A percentile compares a stretch with the other conserved stretches of the same genome.
phyloP scores from a whole-genome alignment of 2,329 filamentous ascomycete genomes.

The Diplodia intermedia region DNA sequence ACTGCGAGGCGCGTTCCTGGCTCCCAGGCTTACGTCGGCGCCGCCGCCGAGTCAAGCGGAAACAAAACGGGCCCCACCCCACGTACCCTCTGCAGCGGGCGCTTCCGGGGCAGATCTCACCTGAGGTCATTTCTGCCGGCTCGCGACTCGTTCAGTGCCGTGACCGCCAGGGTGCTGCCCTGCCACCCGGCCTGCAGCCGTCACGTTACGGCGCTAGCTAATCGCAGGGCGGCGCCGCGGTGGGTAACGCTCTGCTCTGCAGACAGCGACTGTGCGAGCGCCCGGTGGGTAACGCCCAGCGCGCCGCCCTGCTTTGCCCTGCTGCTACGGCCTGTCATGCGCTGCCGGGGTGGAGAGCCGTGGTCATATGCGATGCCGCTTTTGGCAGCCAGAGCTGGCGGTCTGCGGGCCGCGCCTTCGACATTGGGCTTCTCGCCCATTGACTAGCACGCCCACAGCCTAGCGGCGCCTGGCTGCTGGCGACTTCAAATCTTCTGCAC shows the following conservation, averaged over 20 bases:
- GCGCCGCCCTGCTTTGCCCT: slow-evolving; percentile 8
- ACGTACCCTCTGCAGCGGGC: slow-evolving; percentile 13
- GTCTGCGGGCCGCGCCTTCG: slow-evolving; percentile 22
- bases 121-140: slow-evolving; percentile 25
- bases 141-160: slow-evolving; percentile 8
- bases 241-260: slow-evolving; percentile 16
- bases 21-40: background rate
- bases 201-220: slow-evolving; percentile 4
- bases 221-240: slow-evolving; percentile 4
- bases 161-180: slow-evolving; percentile 20
- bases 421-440: background rate
- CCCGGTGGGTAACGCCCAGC: slow-evolving; percentile 11
- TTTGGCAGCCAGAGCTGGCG: slow-evolving; percentile 18
- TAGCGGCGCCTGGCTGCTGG: background rate
- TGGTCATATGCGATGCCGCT: slow-evolving; percentile 7
- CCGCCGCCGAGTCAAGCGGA: slow-evolving; percentile 18
- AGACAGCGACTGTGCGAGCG: background rate
- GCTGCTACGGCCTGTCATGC: slow-evolving; percentile 10
- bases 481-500: background rate
- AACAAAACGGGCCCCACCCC: slow-evolving; percentile 20
- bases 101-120: slow-evolving; percentile 30
- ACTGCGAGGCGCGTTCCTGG: slow-evolving; percentile 2
- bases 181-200: slow-evolving; percentile 14
- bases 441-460: background rate
- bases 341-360: slow-evolving; percentile 26